Evolutionary conservation across 495 filamentous ascomycete species (phyloP).

Genomic region (Podospora anserina): DNA sequence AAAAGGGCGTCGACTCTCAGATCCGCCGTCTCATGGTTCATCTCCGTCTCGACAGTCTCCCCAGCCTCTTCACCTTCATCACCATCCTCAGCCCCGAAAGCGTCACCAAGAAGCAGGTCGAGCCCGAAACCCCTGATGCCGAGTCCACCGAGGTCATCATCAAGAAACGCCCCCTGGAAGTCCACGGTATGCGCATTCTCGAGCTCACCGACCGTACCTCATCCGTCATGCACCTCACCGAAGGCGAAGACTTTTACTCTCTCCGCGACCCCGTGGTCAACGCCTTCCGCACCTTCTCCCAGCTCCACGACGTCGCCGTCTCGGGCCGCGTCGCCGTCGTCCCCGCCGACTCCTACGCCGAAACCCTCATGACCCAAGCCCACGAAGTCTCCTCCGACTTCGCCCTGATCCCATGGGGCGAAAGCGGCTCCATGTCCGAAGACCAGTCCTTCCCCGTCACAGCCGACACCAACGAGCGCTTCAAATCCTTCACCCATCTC

Average conservation of each 20-base stretch:
- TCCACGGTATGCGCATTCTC: constrained; percentile 80
- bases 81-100: constrained; percentile 64
- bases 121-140: constrained; percentile 28
- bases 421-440: constrained; percentile 72
- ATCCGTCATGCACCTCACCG: constrained; percentile 90
- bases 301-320: constrained; percentile 78
- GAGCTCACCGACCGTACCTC: constrained; percentile 92
- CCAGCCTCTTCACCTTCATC: constrained; percentile 80
- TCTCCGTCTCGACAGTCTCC: constrained; percentile 86
- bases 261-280: constrained; percentile 85
- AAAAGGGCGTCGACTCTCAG: constrained; percentile 44
- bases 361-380: constrained; percentile 66
- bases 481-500: constrained; percentile 54
- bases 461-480: constrained; percentile 44
- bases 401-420: constrained; percentile 87
- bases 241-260: constrained; percentile 67
- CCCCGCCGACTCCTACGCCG: constrained; percentile 73
- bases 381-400: constrained; percentile 70
- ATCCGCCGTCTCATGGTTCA: constrained; percentile 52
- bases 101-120: constrained; percentile 9
- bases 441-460: constrained; percentile 43
- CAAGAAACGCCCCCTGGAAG: constrained; percentile 60
- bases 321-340: constrained; percentile 75
- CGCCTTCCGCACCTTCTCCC: constrained; percentile 83
- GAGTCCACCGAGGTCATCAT: constrained; percentile 18